Conservation (phyloP, 2,329 filamentous ascomycete genomes). For the Bipolaris oryzae region DNA sequence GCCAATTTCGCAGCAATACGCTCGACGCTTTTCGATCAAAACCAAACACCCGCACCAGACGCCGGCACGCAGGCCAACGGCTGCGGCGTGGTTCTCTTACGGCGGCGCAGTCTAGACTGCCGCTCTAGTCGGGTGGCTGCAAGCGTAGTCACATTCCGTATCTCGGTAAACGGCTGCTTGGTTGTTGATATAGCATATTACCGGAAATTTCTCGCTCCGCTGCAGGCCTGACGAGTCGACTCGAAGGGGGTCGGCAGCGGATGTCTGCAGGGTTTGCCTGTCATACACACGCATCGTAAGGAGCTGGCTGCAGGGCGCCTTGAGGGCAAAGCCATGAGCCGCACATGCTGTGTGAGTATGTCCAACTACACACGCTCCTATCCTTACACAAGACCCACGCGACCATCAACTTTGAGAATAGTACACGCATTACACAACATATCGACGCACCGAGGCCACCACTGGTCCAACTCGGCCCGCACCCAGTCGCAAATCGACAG, state of each 20-base stretch:
- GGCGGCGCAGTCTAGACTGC: constrained; percentile 27
- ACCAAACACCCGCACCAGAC: constrained; percentile 25
- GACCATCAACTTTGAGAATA: constrained; percentile 11
- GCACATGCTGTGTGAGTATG: constrained; percentile 12
- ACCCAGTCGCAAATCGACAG: constrained; percentile 47
- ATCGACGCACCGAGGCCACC: constrained; percentile 21
- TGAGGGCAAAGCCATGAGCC: constrained; percentile 18
- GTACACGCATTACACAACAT: constrained; percentile 5
- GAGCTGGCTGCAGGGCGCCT: constrained; percentile 22
- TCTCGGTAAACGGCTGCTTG: constrained; percentile 22
- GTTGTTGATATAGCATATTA: constrained; percentile 22
- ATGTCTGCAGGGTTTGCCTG: constrained; percentile 27
- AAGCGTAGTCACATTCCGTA: constrained; percentile 20
- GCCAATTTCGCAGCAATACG: constrained; percentile 28
- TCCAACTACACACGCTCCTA: constrained; percentile 5
- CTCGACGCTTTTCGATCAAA: constrained; percentile 26
- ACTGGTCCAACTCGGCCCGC: constrained; percentile 41
- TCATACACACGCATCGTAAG: constrained; percentile 18
- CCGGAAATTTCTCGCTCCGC: constrained; percentile 41
- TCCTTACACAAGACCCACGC: constrained; percentile 3
- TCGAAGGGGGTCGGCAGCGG: constrained; percentile 12
- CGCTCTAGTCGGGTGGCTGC: constrained; percentile 15
- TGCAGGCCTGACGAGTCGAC: constrained; percentile 18
- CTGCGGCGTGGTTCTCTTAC: constrained; percentile 24
- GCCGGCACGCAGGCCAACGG: constrained; percentile 22